phyloP scores from a whole-genome alignment of 768 basidiomycete genomes.

The Leccinum imitatum region DNA sequence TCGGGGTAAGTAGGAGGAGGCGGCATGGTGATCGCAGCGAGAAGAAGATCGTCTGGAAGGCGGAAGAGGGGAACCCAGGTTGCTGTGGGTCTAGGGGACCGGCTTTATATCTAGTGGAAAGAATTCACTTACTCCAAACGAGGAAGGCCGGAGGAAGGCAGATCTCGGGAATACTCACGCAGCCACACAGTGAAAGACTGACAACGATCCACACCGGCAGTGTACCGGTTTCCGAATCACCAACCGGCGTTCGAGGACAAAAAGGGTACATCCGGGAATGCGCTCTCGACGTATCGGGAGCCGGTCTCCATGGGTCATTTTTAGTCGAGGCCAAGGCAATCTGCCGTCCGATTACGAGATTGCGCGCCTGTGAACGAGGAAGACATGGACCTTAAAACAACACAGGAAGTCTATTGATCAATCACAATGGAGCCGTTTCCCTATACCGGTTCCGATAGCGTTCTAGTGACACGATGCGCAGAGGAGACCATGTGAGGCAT shows the following conservation, averaged over 20 bases:
- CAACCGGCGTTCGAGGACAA: constrained; percentile 3
- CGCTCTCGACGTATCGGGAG: constrained; percentile 9
- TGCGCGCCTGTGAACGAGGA: constrained; percentile 1
- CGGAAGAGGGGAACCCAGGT: constrained; percentile 3
- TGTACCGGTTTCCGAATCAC: constrained; percentile 15
- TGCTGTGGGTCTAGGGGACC: background rate
- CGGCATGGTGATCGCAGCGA: constrained; percentile 39
- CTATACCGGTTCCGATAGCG: constrained; percentile 12
- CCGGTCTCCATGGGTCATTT: constrained; percentile 10
- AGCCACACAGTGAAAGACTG: constrained; percentile 9
- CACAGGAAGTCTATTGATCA: background rate
- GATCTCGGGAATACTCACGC: constrained; percentile 21
- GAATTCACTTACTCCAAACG: constrained; percentile 7
- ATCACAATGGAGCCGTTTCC: background rate
- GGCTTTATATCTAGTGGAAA: constrained; percentile 25
- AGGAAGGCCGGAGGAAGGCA: constrained; percentile 6
- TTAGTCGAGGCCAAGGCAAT: background rate
- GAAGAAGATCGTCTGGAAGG: constrained; percentile 13
- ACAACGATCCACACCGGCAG: constrained; percentile 12
- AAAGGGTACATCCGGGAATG: background rate
- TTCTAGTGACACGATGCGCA: background rate
- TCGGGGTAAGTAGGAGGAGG: constrained; percentile 46
- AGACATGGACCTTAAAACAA: background rate
- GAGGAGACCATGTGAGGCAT: constrained; percentile 9
- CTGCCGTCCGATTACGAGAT: background rate